Evolutionary conservation across 73 alveolate species (phyloP).

Genomic region (Stentor coeruleus): DNA sequence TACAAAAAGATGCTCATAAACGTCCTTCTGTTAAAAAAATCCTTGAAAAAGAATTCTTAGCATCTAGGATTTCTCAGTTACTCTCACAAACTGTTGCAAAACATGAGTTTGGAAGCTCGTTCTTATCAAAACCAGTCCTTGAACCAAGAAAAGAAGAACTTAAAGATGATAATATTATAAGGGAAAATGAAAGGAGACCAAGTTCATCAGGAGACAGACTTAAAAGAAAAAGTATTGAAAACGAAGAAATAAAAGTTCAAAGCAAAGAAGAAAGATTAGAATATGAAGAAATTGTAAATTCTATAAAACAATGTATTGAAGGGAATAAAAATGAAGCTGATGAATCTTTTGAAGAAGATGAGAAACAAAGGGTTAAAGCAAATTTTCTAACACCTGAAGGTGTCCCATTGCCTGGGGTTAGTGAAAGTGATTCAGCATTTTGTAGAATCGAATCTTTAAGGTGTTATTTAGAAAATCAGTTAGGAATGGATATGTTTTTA

Average conservation of each 20-base stretch:
- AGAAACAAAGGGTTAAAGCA: slow-evolving; percentile 36
- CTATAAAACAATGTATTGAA: slow-evolving; percentile 36
- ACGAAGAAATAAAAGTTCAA: neutral
- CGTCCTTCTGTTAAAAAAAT: slow-evolving; percentile 77
- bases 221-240: slow-evolving; percentile 8
- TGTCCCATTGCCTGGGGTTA: slow-evolving; percentile 66
- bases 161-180: slow-evolving; percentile 14
- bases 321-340: slow-evolving; percentile 42
- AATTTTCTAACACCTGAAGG: slow-evolving; percentile 42
- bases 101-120: slow-evolving; percentile 45
- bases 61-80: slow-evolving; percentile 36
- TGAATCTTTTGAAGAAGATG: slow-evolving; percentile 44
- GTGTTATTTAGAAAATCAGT: slow-evolving; percentile 60
- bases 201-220: neutral
- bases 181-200: neutral
- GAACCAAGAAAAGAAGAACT: slow-evolving; percentile 26
- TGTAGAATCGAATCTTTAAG: slow-evolving; percentile 81
- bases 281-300: slow-evolving; percentile 38
- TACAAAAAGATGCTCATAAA: slow-evolving; percentile 70
- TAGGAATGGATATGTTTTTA: slow-evolving; percentile 63
- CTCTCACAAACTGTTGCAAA: slow-evolving; percentile 33
- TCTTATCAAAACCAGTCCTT: slow-evolving; percentile 27
- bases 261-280: slow-evolving; percentile 21
- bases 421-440: slow-evolving; percentile 64
- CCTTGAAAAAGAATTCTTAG: slow-evolving; percentile 71